Conservation (phyloP, 345 rosid genomes). For the Eucalyptus curtisii region DNA sequence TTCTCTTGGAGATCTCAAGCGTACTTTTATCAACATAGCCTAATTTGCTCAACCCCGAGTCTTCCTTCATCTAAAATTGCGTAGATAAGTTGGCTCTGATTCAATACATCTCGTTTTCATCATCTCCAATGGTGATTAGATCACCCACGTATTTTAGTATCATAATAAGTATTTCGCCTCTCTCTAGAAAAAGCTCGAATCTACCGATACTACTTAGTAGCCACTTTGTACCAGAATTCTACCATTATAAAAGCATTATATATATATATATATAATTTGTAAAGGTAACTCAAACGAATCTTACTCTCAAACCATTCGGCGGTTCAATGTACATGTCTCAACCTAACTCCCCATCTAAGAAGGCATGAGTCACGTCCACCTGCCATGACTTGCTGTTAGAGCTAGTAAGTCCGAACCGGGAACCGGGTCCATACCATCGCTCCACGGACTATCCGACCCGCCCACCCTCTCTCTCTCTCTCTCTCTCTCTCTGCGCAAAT, state of each 20-base stretch:
- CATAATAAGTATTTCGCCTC: neutral
- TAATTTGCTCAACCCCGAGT: neutral
- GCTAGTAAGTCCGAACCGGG: neutral
- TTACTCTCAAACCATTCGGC: neutral
- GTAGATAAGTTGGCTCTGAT: neutral
- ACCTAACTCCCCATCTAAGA: neutral
- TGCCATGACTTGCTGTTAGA: neutral
- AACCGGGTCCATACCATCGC: neutral
- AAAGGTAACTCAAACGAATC: neutral
- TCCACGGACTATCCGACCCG: neutral
- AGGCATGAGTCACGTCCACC: neutral
- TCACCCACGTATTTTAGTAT: neutral
- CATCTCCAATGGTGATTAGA: neutral
- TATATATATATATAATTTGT: too few relatives aligned
- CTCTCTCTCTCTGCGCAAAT: neutral
- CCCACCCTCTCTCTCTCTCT: neutral
- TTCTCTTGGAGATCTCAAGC: neutral
- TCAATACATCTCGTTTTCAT: neutral
- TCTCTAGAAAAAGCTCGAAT: neutral
- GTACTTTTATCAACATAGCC: too few relatives aligned
- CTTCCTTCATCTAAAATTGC: neutral
- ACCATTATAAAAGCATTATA: neutral
- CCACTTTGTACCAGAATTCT: neutral
- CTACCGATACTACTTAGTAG: rapidly evolving
- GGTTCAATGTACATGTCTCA: neutral